Evolutionary conservation across 129 eudicot genomes (phyloP), one percentile per base, ranked within the genome.

Genomic region (Chrysanthemum makinoi): DNA sequence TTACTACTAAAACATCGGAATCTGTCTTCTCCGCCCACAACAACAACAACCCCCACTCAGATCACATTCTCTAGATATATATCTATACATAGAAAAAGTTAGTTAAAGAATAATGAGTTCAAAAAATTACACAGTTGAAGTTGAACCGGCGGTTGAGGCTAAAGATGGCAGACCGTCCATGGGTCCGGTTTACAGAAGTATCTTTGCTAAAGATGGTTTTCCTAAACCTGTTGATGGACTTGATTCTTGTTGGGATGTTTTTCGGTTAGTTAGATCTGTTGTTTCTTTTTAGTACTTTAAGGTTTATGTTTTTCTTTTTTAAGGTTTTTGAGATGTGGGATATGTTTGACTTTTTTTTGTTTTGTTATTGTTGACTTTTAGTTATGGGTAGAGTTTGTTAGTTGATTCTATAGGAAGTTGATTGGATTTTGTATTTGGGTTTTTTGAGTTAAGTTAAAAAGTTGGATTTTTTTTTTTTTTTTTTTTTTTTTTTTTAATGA

Each of bases 181-280:
- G 73, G 97, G 97, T 14, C 97, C 96, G 4, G 97, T 88, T 3
- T 91, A 91, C 56, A 82, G 97, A 2, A 84, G 89, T 61, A 18
- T 67, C 16, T 86, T 75, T 66, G 95, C 91, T 43, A 87, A 85
- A 72, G 89, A 87, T 50, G 97, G 97, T 0, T 79, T 86, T 67
- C 93, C 92, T 0, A 66, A 79, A 57, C 88, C 83, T 70, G 69
- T 87, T 78, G 73, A 78, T 0, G 96, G 96, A 3, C 47, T 88
- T 30, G 89, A 86, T 6, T 80, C 89, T 13, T 91, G 97, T 46
- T 91, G 97, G 97, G 97, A 91, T 57, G 73, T 91, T 70, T 91
- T 91, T 73, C 91, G 97, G 97, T 91, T 28, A 62, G 97, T 91
- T 28, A 62, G 66, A 16, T 62, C 44, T 12, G 11, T 7, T 2